A percentile compares a stretch with the other conserved stretches of the same genome.
Conservation (phyloP, 2,329 filamentous ascomycete genomes). For the Lasiodiplodia hormozganensis region DNA sequence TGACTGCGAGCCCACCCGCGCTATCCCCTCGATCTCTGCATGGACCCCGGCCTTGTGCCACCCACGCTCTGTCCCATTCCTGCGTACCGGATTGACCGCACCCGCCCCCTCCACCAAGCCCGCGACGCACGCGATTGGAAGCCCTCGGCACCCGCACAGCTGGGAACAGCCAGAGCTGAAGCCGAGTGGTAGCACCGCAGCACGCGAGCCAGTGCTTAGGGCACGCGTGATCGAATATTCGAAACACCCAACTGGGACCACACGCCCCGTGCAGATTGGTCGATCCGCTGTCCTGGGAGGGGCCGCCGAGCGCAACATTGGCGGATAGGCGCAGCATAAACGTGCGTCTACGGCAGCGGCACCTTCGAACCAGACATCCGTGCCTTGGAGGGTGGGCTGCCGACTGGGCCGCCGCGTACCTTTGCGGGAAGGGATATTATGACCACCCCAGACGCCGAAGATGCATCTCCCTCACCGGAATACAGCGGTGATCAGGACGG, state of each 20-base stretch:
- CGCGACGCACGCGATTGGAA: conserved; percentile 22
- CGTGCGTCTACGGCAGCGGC: conserved; percentile 46
- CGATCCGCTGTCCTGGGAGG: conserved; percentile 44
- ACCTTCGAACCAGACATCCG: conserved; percentile 44
- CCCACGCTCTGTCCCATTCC: conserved; percentile 48
- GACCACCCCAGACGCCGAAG: conserved; percentile 55
- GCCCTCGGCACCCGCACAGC: conserved; percentile 28
- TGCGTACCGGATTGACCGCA: conserved; percentile 42
- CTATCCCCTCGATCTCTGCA: conserved; percentile 42
- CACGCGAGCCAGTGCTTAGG: conserved; percentile 43
- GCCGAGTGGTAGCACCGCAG: conserved; percentile 43
- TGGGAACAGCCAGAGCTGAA: conserved; percentile 27
- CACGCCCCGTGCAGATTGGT: conserved; percentile 44
- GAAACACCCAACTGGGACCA: conserved; percentile 50
- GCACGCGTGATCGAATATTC: conserved; percentile 50
- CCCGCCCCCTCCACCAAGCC: conserved; percentile 16
- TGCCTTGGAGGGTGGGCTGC: conserved; percentile 37
- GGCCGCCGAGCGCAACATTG: conserved; percentile 43
- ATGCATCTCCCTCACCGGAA: conserved; percentile 56
- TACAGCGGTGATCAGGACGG: conserved; percentile 51
- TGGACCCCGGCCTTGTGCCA: conserved; percentile 45
- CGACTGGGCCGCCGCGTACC: conserved; percentile 28
- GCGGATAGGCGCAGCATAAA: conserved; percentile 49
- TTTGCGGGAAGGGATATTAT: conserved; percentile 51
- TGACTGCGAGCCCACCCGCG: conserved; percentile 35